Base-by-base conservation (phyloP, 352 stramenopile species). In the Pythium brachiatum region DNA sequence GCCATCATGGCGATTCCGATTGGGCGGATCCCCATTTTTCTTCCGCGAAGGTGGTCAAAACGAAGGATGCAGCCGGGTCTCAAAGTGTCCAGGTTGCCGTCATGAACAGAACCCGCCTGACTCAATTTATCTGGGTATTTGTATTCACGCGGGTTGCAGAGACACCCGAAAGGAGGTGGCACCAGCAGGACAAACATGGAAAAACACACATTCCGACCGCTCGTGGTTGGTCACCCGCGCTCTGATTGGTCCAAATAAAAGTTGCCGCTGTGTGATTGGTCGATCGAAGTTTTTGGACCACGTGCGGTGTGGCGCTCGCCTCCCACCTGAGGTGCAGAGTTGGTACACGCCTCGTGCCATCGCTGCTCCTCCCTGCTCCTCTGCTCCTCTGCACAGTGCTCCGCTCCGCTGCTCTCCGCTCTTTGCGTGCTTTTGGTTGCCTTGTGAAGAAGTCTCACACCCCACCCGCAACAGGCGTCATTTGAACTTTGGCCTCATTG, bases 401-500 rank as follows among this genome's bases (percentile, higher is more conserved):
- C 55, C 34, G 21, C 62, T 31, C 44, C 39, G 64, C 39, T 48
- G n/a, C 36, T 48, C 29, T 43, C 36, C 36, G 36, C 36, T 43
- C 20, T 55, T 43, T 12, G 44, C 50, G 25, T 53, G 51, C 44
- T 53, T 52, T 53, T 54, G 44, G 54, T 48, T 48, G 41, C 41
- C 41, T 32, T 55, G 61, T 53, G 43, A 56, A 50, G 23, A 29
- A 56, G 53, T 34, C 62, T 50, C 38, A 20, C 44, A 16, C 46
- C 43, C 16, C 27, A 34, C 29, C 29, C 41, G 41, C 41, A 48
- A 55, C 53, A 48, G 64, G 70, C 70, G 62, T 84, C 81, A 90
- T 90, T 90, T 82, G 72, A 78, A 78, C 65, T 82, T 90, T 88
- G 60, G 52, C 76, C 64, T 64, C 70, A 73, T 75, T 65, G 72